Evolutionary conservation across 768 basidiomycete species (phyloP).

Genomic region (Exidia glandulosa): DNA sequence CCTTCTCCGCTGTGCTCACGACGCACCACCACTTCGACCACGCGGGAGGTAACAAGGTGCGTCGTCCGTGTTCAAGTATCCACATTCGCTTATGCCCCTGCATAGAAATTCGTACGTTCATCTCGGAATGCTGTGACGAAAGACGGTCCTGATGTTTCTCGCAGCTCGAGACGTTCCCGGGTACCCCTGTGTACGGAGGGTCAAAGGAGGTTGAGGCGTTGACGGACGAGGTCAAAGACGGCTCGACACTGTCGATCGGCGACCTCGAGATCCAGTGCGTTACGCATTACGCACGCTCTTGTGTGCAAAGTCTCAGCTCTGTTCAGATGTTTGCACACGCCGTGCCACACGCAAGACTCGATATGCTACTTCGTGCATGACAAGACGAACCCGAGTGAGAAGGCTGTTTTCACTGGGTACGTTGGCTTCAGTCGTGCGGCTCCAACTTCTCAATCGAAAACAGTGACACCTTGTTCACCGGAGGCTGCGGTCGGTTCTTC

Average conservation of each 20-base stretch:
- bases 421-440: constrained; percentile 2
- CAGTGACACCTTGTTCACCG: constrained; percentile 72
- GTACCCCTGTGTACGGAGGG: constrained; percentile 67
- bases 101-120: constrained; percentile 18
- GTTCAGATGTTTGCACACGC: constrained; percentile 67
- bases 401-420: constrained; percentile 81
- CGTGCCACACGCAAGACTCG: constrained; percentile 94
- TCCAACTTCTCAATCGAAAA: not conserved
- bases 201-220: constrained; percentile 56
- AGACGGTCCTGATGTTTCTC: not conserved
- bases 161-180: constrained; percentile 18
- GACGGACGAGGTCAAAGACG: constrained; percentile 51
- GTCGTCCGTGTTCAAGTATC: constrained; percentile 7
- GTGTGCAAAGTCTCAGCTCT: not conserved
- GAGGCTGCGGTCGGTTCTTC: constrained; percentile 90
- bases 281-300: not conserved
- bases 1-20: constrained; percentile 65
- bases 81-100: not conserved
- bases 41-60: constrained; percentile 74
- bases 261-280: constrained; percentile 26
- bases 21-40: constrained; percentile 93
- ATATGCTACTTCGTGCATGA: constrained; percentile 79
- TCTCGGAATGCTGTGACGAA: not conserved
- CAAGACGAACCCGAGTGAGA: constrained; percentile 35
- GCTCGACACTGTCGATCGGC: not conserved